Conservation (phyloP, 2,329 filamentous ascomycete genomes). For the Trichoderma simmonsii region DNA sequence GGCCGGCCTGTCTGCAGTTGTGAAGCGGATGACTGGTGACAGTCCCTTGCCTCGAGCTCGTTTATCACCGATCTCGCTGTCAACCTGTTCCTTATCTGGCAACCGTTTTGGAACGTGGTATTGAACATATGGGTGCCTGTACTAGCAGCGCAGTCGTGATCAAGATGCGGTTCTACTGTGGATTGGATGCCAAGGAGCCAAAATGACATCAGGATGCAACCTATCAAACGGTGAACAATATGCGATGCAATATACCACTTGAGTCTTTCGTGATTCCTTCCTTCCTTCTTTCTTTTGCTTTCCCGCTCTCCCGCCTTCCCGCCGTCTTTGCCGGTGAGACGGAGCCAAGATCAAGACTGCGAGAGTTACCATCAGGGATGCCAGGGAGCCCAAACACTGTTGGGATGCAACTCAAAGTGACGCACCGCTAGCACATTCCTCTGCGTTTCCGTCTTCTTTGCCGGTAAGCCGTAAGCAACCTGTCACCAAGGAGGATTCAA, state of each 20-base stretch:
- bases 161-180: not conserved
- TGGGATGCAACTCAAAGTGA: not conserved
- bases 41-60: not conserved
- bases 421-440: not conserved
- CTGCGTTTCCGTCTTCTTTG: not conserved
- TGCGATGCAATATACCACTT: not conserved
- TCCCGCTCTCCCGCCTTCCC: not conserved
- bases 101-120: not conserved
- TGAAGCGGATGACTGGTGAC: not conserved
- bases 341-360: not conserved
- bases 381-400: not conserved
- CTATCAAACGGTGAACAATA: not conserved
- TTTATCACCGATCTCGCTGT: not conserved
- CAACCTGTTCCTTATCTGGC: not conserved
- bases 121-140: not conserved
- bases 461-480: not conserved
- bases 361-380: not conserved
- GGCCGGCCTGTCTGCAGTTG: not conserved
- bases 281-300: not conserved
- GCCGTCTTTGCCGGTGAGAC: not conserved
- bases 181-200: not conserved
- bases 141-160: not conserved
- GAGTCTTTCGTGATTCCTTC: not conserved
- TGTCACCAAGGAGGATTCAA: not conserved
- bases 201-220: not conserved